Evolutionary conservation across 345 rosid genomes (phyloP), one percentile per base, ranked within the genome.

Genomic region (Lepidium sativum): DNA sequence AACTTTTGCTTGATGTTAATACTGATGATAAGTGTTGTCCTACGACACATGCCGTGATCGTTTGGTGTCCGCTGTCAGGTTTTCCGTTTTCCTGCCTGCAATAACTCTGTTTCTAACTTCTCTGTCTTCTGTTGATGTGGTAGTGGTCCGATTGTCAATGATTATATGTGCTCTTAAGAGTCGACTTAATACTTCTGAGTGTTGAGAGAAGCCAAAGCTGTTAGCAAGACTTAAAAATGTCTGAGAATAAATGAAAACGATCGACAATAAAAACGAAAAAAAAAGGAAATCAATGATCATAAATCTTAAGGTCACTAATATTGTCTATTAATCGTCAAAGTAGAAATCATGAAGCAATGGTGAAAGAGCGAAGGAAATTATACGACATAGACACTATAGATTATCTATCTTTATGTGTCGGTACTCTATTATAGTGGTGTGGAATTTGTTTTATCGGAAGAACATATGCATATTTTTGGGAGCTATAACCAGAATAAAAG

Each of bases 11-110:
- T 45, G 54, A 18, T 54, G 56, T 62, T 62, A 44, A 70, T 63
- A 70, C 57, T 35, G 63, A 29, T 54, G 50, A 54, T 63, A 70
- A 62, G 57, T 70, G 69, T 62, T 54, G 42, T 68, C 43, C 13
- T 47, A 12, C 8, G 10, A 20, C 49, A 40, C 44, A 56, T 57
- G 37, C 44, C 49, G 18, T 66, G 62, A 43, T 41, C 42, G 45
- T 43, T 43, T 29, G 49, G 57, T 48, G 16, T 48, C 27, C 18
- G 23, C 43, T 58, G 20, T 50, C 56, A 14, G 10, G 17, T 49
- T 49, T 48, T 50, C 54, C 51, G 39, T 41, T 69, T 60, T 9
- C 48, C 39, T 35, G 48, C 31, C 48, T 45, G 48, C 31, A 54
- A 54, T 54, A 61, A 45, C 53, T n/a, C 13, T 54, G 62, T 42